phyloP scores from a whole-genome alignment of 2,329 filamentous ascomycete species.

The Ophioceras dolichostomum region DNA sequence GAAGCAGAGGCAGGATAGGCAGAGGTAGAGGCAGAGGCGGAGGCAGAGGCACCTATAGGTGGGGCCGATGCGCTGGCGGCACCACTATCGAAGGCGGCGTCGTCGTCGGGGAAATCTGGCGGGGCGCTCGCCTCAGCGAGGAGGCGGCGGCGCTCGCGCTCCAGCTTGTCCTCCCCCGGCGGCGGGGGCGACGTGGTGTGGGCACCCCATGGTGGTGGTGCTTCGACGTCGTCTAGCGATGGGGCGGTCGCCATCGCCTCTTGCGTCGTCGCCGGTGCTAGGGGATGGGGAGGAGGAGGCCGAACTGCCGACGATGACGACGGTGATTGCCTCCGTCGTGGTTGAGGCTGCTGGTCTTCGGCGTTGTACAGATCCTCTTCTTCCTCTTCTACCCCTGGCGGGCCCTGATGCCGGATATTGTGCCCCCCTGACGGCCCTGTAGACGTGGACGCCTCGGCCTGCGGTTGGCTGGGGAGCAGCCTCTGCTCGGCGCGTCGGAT shows the following conservation, averaged over 20 bases:
- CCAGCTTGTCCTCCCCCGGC: conserved; percentile 60
- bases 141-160: conserved; percentile 56
- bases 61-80: too few species aligned
- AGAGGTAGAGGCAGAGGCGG: too few species aligned
- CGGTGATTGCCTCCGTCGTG: neutral
- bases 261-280: neutral
- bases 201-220: neutral
- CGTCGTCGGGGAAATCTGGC: conserved; percentile 42
- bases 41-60: conserved; percentile 13
- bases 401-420: conserved; percentile 3
- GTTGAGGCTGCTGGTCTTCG: conserved; percentile 19
- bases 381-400: too few species aligned
- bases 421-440: conserved; percentile 27
- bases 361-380: conserved; percentile 42
- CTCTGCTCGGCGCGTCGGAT: conserved; percentile 65
- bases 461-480: conserved; percentile 70
- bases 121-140: conserved; percentile 53
- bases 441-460: conserved; percentile 24
- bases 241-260: conserved; percentile 20
- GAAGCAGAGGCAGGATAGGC: too few species aligned
- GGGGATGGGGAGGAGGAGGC: too few species aligned
- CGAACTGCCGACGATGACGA: neutral
- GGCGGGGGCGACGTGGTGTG: conserved; percentile 6
- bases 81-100: too few species aligned
- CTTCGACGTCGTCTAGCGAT: conserved; percentile 28